Percentiles rank a stretch among this genome's conserved stretches.
phyloP scores from a whole-genome alignment of 148 eudicot species.

The Bassia scoparia region DNA sequence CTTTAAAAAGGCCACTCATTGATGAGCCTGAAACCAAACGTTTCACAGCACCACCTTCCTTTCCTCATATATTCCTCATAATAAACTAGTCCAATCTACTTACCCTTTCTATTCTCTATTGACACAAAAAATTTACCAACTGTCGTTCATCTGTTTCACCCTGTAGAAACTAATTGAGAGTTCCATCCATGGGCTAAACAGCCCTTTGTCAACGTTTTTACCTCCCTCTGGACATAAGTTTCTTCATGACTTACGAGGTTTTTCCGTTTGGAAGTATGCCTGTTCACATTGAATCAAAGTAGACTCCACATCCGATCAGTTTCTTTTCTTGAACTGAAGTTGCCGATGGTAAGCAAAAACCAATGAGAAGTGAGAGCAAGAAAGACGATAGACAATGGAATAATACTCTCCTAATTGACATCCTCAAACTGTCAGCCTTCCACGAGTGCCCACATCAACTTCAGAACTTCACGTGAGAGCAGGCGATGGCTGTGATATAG shows the following conservation, averaged over 20 bases:
- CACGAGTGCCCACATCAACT: slow-evolving; percentile 16
- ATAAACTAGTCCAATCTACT: slow-evolving; percentile 90
- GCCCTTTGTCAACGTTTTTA: slow-evolving; percentile 23
- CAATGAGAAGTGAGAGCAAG: slow-evolving; percentile 32
- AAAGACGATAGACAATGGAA: slow-evolving; percentile 30
- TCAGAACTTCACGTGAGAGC: slow-evolving; percentile 29
- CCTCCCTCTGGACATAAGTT: slow-evolving; percentile 27
- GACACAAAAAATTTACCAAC: slow-evolving; percentile 69
- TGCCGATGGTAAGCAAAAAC: slow-evolving; percentile 22
- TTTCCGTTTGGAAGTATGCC: slow-evolving; percentile 47
- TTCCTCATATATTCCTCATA: slow-evolving; percentile 81
- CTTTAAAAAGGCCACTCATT: slow-evolving; percentile 82
- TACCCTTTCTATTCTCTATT: slow-evolving; percentile 77
- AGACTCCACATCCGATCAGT: slow-evolving; percentile 24
- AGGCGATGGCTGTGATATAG: slow-evolving; percentile 26
- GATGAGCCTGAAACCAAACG: slow-evolving; percentile 87
- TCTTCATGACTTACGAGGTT: slow-evolving; percentile 56
- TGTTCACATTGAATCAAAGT: slow-evolving; percentile 29
- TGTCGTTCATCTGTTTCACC: slow-evolving; percentile 42
- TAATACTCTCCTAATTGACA: slow-evolving; percentile 23
- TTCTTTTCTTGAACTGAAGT: slow-evolving; percentile 20
- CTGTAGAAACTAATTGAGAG: slow-evolving; percentile 36
- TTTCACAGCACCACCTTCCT: slow-evolving; percentile 91
- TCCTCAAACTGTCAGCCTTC: slow-evolving; percentile 21
- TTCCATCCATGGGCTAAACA: slow-evolving; percentile 32